Evolutionary conservation across 768 basidiomycete genomes (phyloP).

Genomic region (Lanmaoa pseudosensibilis): DNA sequence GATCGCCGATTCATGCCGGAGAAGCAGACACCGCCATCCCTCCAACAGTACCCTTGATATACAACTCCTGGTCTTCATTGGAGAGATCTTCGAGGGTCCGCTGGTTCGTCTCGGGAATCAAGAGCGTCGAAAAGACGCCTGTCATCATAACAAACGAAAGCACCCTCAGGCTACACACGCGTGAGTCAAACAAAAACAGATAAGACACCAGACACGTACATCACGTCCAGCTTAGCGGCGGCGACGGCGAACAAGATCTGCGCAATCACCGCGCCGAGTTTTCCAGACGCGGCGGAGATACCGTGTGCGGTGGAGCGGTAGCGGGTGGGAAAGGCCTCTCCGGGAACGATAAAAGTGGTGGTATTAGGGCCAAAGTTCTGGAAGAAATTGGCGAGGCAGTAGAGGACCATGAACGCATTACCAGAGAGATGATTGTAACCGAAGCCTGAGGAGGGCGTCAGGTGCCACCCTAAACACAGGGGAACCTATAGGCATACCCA

Average conservation of each 20-base stretch:
- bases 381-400: constrained; percentile 82
- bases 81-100: constrained; percentile 64
- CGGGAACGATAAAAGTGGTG: constrained; percentile 77
- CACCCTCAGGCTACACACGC: constrained; percentile 48
- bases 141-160: constrained; percentile 83
- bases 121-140: constrained; percentile 72
- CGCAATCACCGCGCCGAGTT: constrained; percentile 76
- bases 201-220: neutral
- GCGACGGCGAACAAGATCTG: constrained; percentile 43
- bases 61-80: constrained; percentile 42
- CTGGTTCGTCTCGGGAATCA: constrained; percentile 72
- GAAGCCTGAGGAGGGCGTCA: constrained; percentile 47
- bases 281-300: constrained; percentile 78
- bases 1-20: neutral
- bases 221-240: neutral
- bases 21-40: no score
- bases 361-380: constrained; percentile 81
- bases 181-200: neutral
- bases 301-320: constrained; percentile 82
- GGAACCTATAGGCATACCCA: constrained; percentile 46
- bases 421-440: constrained; percentile 46
- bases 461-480: neutral
- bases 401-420: constrained; percentile 67
- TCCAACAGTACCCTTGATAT: neutral
- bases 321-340: constrained; percentile 81